Evolutionary conservation across 345 rosid species (phyloP).

Genomic region (Hibiscus tridactylites): DNA sequence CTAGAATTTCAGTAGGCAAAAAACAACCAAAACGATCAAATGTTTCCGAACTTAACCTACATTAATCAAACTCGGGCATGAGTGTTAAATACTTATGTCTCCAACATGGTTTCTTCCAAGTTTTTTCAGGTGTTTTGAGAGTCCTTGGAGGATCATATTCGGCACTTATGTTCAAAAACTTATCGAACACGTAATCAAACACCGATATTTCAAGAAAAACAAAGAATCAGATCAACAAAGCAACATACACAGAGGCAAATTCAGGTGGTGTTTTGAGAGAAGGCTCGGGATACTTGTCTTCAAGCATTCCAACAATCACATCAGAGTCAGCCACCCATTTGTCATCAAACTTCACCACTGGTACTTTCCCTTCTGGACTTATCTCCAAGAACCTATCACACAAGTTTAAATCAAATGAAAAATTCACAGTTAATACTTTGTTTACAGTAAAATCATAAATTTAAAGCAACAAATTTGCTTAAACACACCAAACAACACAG

Average conservation of each 20-base stretch:
- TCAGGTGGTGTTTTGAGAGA: slow-evolving; percentile 57
- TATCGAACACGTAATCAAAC: not conserved
- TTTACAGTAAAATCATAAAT: not conserved
- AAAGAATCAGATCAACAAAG: not conserved
- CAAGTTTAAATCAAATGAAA: not conserved
- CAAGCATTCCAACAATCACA: slow-evolving; percentile 63
- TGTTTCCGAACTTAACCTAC: not conserved
- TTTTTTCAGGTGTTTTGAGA: not conserved
- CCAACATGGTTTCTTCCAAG: not conserved
- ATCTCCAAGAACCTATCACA: slow-evolving; percentile 62
- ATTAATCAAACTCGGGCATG: not conserved
- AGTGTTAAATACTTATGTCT: not conserved
- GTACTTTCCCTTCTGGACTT: slow-evolving; percentile 80
- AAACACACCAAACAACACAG: not conserved
- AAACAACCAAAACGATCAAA: not conserved
- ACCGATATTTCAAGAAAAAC: not conserved
- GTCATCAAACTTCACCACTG: slow-evolving; percentile 61
- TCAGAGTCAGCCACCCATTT: slow-evolving; percentile 90
- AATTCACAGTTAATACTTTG: not conserved
- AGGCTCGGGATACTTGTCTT: slow-evolving; percentile 79
- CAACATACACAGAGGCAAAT: slow-evolving; percentile 53
- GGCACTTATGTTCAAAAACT: not conserved
- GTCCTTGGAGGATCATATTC: not conserved
- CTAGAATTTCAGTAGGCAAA: not conserved
- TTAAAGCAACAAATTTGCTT: slow-evolving; percentile 10